phyloP scores from a whole-genome alignment of 345 rosid genomes.

The Eucalyptus cloeziana region DNA sequence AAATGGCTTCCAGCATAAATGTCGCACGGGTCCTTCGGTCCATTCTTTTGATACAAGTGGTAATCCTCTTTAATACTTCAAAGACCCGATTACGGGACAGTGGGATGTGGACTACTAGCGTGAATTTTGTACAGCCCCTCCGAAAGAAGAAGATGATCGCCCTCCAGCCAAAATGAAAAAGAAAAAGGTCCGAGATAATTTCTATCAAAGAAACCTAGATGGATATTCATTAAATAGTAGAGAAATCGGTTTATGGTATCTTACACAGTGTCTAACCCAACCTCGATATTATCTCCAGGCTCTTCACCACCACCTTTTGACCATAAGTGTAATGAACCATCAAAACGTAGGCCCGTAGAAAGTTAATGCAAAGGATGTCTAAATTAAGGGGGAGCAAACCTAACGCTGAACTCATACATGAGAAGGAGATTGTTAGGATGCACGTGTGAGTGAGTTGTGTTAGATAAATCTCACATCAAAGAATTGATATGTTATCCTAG shows the following conservation, averaged over 20 bases:
- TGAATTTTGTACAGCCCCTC: not conserved
- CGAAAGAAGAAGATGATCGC: not conserved
- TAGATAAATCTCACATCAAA: no score
- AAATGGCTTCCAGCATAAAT: not conserved
- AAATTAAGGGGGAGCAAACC: no score
- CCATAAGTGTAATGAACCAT: not conserved
- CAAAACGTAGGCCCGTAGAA: no score
- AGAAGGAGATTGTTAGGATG: no score
- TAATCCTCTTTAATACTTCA: not conserved
- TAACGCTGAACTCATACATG: no score
- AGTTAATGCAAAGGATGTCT: no score
- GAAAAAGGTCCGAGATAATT: not conserved
- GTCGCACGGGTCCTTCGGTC: not conserved
- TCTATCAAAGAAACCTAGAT: not conserved
- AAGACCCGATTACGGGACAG: not conserved
- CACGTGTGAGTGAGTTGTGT: fast-evolving
- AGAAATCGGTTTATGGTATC: not conserved
- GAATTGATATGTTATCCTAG: fast-evolving
- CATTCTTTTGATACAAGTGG: not conserved
- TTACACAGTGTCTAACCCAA: not conserved
- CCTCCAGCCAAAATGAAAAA: not conserved
- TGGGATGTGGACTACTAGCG: not conserved
- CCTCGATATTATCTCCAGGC: not conserved
- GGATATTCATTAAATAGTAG: not conserved
- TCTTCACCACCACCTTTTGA: not conserved